Base-by-base conservation (phyloP, 1,284 basidiomycete species). In the Stereum hirsutum region DNA sequence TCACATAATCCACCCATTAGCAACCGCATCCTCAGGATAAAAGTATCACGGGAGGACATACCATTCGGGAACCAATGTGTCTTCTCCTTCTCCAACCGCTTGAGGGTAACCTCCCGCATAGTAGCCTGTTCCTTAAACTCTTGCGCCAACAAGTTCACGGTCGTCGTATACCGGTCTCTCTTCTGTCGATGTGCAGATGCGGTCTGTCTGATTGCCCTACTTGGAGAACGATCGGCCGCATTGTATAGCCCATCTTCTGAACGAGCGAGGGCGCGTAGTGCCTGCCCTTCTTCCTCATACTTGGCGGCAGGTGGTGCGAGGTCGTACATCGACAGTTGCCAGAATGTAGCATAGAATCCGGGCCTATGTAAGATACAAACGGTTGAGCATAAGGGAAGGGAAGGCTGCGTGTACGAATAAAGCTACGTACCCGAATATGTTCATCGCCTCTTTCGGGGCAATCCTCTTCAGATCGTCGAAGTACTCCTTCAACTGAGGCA, bases 261-360 rank as follows among this genome's bases (percentile, higher is more conserved):
- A 6, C 72, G 72, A 53, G 75, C 80, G 24, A 83, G 61, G 4
- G 69, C 61, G 20, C 74, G 68, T 24, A 89, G 57, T n/a, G 68
- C 65, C 21, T 70, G 64, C 27, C 70, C 69, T 57, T 85, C 80
- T 52, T 87, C 84, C 36, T 85, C 77, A 45, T 89, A 89, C 51
- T 71, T 75, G 6, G 71, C 52, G 6, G 68, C 65, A 0, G 87
- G 90, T 23, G 87, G 82, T 1, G 76, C 66, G 34, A 98, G 72
- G 59, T 98, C 94, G 52, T 90, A 89, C 21, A 85, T 84, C 0
- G 88, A 86, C 43, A 97, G 61, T 58, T 95, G 91, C 94, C 94
- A 97, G 65, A 96, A 98, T 0, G 91, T 91, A 33, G 89, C 66
- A 53, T 92, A 94, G 65, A 97, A 97, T 2, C 81, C 85, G 26